Evolutionary conservation across 1,139 yeast species (phyloP), one percentile per base, ranked within the genome.

Genomic region (Yamadazyma pseudoaaseri): DNA sequence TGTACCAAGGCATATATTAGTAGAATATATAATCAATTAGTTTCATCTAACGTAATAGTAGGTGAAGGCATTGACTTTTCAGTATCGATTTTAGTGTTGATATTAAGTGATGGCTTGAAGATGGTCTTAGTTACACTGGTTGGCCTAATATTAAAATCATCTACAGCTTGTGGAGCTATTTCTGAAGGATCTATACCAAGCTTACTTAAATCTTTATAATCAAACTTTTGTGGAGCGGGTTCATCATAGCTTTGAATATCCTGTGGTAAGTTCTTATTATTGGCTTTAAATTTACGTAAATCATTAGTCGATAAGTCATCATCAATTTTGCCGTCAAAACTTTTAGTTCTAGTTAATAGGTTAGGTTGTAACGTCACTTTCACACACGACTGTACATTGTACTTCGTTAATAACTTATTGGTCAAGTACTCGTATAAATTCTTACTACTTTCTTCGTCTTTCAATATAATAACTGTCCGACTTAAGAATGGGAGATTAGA

Each of bases 351-450:
- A 18, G 55, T 57, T 26, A 69, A 49, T 16, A 73, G 55, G 36
- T 72, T 66, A 38, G 70, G 74, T 39, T 68, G 74, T 16, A 71
- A 49, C 11, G 66, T 54, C 7, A 72, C 44, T 35, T 62, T 65
- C 7, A 51, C 47, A 3, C 37, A 37, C 10, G 32, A 36, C 3
- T 38, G 27, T 20, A 43, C 29, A 4, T 29, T n/a, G 12, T 41
- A 31, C n/a, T 27, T 26, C 6, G 18, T n/a, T n/a, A 30, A 30
- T 5, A 36, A 32, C n/a, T 38, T 30, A 13, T 27, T 12, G 3
- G 29, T 38, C 21, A 73, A 47, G 34, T 43, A 49, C 1, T 43
- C 21, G 40, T 47, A 56, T 2, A 66, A 52, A 8, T 44, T 38
- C 9, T 34, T 18, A 1, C 77, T 73, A 3, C 56, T 49, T 1